phyloP scores from a whole-genome alignment of 371 early-diverging fungal species.

The Lichtheimia ornata region DNA sequence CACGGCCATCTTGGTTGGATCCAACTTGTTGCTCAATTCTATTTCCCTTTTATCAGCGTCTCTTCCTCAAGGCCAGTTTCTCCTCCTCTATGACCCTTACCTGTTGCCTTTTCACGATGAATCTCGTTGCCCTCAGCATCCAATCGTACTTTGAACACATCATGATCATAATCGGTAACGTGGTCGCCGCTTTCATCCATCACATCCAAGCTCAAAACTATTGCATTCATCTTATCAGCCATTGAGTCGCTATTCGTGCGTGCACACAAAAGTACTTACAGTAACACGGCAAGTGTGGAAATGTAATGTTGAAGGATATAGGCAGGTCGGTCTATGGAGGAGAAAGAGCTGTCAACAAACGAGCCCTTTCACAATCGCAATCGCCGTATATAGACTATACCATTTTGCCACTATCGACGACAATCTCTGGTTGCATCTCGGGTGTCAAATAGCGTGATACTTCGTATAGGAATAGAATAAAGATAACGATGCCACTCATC shows the following conservation, averaged over 20 bases:
- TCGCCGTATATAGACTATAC: slow-evolving; percentile 12
- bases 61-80: too few species aligned
- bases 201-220: slow-evolving; percentile 87
- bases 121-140: slow-evolving; percentile 70
- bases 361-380: too few species aligned
- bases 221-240: background rate
- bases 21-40: slow-evolving; percentile 12
- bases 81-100: slow-evolving; percentile 21
- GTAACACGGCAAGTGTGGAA: slow-evolving; percentile 89
- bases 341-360: too few species aligned
- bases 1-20: background rate
- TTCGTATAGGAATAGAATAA: slow-evolving; percentile 77
- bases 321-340: slow-evolving; percentile 69
- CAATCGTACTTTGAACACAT: slow-evolving; percentile 80
- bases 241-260: background rate
- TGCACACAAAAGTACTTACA: slow-evolving; percentile 43
- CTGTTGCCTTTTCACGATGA: slow-evolving; percentile 51
- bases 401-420: slow-evolving; percentile 83
- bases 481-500: slow-evolving; percentile 68
- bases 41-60: background rate
- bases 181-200: slow-evolving; percentile 91
- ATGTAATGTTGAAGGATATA: slow-evolving; percentile 87
- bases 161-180: slow-evolving; percentile 77
- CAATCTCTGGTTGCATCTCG: slow-evolving; percentile 70
- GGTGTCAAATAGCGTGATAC: slow-evolving; percentile 73